Percentiles rank a stretch among this genome's conserved stretches.
Evolutionary conservation across 352 stramenopile genomes (phyloP).

Genomic region (Thalassiosira livingstoniorum): DNA sequence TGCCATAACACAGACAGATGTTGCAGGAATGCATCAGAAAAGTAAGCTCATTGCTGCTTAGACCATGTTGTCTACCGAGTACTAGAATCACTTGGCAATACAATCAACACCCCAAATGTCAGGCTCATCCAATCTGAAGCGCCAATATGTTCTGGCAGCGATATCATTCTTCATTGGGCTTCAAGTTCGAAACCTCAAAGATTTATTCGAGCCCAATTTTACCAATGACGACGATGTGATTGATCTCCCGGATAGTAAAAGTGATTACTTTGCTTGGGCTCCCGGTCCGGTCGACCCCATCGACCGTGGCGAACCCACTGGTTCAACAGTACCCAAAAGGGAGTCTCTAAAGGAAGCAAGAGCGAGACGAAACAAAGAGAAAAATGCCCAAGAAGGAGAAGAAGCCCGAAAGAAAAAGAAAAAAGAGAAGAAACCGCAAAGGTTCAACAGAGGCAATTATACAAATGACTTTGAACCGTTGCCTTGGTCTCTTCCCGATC

Average conservation of each 20-base stretch:
- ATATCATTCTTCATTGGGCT: constrained; percentile 55
- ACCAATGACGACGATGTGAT: neutral
- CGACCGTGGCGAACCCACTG: neutral
- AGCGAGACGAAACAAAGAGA: neutral
- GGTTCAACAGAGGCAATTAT: constrained; percentile 43
- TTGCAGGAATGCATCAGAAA: too few species aligned
- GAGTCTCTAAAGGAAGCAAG: neutral
- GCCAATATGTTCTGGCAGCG: constrained; percentile 20
- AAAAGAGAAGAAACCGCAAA: constrained; percentile 7
- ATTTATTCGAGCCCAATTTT: constrained; percentile 31
- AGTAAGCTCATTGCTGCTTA: too few species aligned
- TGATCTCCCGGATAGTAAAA: neutral
- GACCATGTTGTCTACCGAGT: too few species aligned
- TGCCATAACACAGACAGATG: too few species aligned
- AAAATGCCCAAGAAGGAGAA: neutral
- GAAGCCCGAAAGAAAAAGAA: constrained; percentile 14
- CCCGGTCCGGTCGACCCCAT: constrained; percentile 8
- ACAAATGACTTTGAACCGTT: constrained; percentile 39
- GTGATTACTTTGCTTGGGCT: constrained; percentile 20
- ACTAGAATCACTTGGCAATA: too few species aligned
- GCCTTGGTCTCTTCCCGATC: constrained; percentile 57
- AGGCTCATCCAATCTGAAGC: too few species aligned
- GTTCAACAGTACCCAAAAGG: neutral
- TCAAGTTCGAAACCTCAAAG: constrained; percentile 36
- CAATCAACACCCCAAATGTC: too few species aligned